These are phyloP conservation scores for Rhinocladiella mackenziei DNA, from an alignment of 2,329 filamentous ascomycete species.

Conservation along the genomic window DNA sequence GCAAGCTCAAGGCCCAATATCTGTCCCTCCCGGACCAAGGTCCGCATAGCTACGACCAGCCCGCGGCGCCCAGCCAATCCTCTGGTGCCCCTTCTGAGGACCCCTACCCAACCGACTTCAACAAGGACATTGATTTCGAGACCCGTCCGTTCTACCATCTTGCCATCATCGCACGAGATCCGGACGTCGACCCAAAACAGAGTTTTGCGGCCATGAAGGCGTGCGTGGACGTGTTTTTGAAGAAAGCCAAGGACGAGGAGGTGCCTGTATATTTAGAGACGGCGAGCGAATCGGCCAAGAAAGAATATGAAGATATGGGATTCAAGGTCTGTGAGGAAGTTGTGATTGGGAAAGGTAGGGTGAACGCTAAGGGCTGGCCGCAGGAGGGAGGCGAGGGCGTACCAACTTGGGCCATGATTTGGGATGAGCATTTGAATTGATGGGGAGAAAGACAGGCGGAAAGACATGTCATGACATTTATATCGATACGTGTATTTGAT, in stretches of 20 bases:
- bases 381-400: constrained; percentile 26
- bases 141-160: constrained; percentile 28
- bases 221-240: constrained; percentile 22
- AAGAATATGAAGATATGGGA: constrained; percentile 25
- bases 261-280: constrained; percentile 28
- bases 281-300: constrained; percentile 17
- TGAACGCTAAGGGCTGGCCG: constrained; percentile 25
- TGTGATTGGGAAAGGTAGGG: constrained; percentile 24
- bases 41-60: constrained; percentile 27
- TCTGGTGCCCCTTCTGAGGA: constrained; percentile 27
- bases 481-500: background rate
- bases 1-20: constrained; percentile 27
- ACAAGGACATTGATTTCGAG: constrained; percentile 29
- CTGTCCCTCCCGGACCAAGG: constrained; percentile 27
- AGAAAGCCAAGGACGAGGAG: constrained; percentile 23
- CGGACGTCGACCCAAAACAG: constrained; percentile 11
- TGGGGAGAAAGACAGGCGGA: background rate
- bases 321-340: constrained; percentile 28
- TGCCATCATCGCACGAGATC: constrained; percentile 25
- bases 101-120: constrained; percentile 29
- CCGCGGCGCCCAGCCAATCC: constrained; percentile 28
- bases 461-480: background rate
- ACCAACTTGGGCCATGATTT: constrained; percentile 28
- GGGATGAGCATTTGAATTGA: constrained; percentile 24
- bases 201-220: constrained; percentile 19